A percentile compares a stretch with the other conserved stretches of the same genome.
phyloP scores from a whole-genome alignment of 2,329 filamentous ascomycete species.

The Neurospora sp. region DNA sequence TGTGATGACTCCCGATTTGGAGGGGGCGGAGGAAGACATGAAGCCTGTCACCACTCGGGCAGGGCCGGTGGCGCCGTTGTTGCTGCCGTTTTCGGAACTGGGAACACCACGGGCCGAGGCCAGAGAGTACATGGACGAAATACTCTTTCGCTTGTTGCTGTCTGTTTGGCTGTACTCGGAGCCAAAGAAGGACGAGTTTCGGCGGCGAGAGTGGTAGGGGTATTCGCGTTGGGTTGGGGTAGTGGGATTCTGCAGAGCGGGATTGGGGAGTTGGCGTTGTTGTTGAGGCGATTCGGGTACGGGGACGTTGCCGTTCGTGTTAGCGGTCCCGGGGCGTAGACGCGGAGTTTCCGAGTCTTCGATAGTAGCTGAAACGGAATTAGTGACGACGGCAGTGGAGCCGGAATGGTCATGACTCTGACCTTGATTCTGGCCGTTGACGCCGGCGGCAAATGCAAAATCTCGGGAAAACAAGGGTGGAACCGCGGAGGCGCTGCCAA shows the following conservation, averaged over 20 bases:
- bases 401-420: constrained; percentile 23
- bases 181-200: constrained; percentile 33
- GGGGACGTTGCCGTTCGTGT: constrained; percentile 19
- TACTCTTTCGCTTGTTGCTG: constrained; percentile 52
- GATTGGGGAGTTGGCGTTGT: constrained; percentile 35
- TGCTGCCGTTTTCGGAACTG: constrained; percentile 36
- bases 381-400: constrained; percentile 18
- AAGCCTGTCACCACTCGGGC: constrained; percentile 35
- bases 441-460: constrained; percentile 7
- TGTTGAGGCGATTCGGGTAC: constrained; percentile 7
- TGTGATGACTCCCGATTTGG: constrained; percentile 23
- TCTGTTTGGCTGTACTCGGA: constrained; percentile 31
- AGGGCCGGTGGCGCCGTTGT: constrained; percentile 19
- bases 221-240: neutral
- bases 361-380: constrained; percentile 15
- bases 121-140: constrained; percentile 63
- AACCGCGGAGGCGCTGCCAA: neutral
- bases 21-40: constrained; percentile 31
- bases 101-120: constrained; percentile 47
- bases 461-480: constrained; percentile 9
- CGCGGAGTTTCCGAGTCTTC: constrained; percentile 40
- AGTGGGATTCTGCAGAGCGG: constrained; percentile 27
- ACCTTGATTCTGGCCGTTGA: constrained; percentile 17
- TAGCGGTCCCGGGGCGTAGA: constrained; percentile 23
- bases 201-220: constrained; percentile 16